These are phyloP conservation scores for Bruguiera sexangula DNA, from an alignment of 345 rosid genomes.

Conservation along the genomic window DNA sequence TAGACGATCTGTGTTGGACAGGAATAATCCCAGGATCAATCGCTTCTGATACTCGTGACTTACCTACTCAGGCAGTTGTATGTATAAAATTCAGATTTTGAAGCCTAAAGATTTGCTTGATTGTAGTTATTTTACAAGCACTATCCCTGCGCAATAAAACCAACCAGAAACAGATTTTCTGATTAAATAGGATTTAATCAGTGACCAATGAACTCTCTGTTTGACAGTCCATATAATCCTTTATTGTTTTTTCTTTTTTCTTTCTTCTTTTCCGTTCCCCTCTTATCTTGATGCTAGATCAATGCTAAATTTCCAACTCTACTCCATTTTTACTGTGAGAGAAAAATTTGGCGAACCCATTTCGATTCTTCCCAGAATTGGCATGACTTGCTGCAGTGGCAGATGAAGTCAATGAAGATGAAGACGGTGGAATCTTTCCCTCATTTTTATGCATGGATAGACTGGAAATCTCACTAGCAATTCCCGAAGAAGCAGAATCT, in stretches of 20 bases:
- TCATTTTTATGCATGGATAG: constrained; percentile 31
- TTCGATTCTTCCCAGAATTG: constrained; percentile 68
- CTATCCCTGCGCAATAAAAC: constrained; percentile 10
- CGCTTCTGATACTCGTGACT: no score
- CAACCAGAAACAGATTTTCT: background rate
- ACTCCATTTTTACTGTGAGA: constrained; percentile 84
- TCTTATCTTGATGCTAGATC: background rate
- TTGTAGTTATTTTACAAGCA: background rate
- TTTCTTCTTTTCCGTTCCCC: background rate
- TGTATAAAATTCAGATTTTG: no score
- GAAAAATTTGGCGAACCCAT: constrained; percentile 87
- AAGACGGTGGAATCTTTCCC: constrained; percentile 33
- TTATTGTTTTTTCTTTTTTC: no score
- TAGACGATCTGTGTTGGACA: no score
- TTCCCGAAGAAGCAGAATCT: constrained; percentile 33
- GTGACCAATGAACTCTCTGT: background rate
- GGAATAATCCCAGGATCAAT: no score
- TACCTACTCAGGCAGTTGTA: no score
- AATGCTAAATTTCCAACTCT: constrained; percentile 63
- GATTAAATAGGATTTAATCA: constrained; percentile 42
- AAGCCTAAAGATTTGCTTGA: no score
- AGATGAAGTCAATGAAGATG: constrained; percentile 42
- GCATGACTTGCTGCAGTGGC: constrained; percentile 41
- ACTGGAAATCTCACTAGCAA: constrained; percentile 18
- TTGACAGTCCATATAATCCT: constrained; percentile 9